phyloP scores from a whole-genome alignment of 2,329 filamentous ascomycete genomes.

The Talaromyces sp. region DNA sequence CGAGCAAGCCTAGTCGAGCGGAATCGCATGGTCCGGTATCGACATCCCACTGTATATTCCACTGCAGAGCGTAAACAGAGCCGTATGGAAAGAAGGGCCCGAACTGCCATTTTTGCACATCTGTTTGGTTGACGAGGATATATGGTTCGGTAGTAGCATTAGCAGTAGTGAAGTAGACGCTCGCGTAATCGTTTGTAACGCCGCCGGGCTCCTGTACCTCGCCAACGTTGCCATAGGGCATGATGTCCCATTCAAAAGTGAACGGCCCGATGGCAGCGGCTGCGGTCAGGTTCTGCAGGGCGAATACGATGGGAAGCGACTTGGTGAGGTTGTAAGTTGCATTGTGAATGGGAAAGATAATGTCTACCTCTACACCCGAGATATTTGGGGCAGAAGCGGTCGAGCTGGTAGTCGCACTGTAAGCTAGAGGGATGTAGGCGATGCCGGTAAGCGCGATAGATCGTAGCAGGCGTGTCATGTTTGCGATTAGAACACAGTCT shows the following conservation, averaged over 20 bases:
- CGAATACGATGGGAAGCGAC: conserved; percentile 10
- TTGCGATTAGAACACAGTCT: background rate
- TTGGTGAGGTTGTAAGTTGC: conserved; percentile 6
- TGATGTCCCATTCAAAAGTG: conserved; percentile 11
- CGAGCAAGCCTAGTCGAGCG: background rate
- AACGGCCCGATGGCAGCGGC: conserved; percentile 6
- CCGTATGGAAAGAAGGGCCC: background rate
- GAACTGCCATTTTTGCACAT: conserved; percentile 7
- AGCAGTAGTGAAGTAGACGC: background rate
- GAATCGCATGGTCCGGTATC: background rate
- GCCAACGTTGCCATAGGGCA: conserved; percentile 4
- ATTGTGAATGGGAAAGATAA: conserved; percentile 10
- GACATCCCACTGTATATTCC: background rate
- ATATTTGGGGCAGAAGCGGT: background rate
- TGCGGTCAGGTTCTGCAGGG: conserved; percentile 8
- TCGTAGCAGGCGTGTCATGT: background rate
- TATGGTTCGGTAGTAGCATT: background rate
- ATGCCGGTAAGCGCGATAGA: background rate
- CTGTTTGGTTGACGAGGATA: conserved; percentile 6
- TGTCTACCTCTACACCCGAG: conserved; percentile 7
- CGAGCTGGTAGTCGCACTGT: background rate
- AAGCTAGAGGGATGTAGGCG: background rate
- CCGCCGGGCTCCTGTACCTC: background rate
- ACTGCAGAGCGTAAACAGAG: conserved; percentile 12
- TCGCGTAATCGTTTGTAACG: background rate